Base-by-base conservation (phyloP, 345 rosid species). In the Acer saccharum region DNA sequence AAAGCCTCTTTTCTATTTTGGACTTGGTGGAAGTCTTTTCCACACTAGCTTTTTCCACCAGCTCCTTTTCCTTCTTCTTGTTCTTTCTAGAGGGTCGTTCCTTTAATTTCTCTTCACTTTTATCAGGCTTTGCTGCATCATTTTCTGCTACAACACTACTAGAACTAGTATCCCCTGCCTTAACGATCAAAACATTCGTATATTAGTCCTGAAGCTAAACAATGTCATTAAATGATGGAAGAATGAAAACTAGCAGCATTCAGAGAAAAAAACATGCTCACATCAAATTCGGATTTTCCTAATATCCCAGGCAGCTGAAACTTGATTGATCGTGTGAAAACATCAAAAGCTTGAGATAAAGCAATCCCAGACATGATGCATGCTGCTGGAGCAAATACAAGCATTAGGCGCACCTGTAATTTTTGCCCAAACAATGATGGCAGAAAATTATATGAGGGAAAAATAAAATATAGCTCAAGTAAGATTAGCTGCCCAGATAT, bases 311-410 rank as follows among this genome's bases (percentile, higher is more conserved):
- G 86, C 48, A 94, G 81, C 81, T 94, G 98, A 83, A 92, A 96
- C 88, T 96, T 96, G 80, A 96, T 89, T 79, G 99, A 96, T 63
- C 87, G 78, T 43, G 99, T 94, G 77, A 94, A 88, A 82, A 93
- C 92, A 83, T 88, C 92, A 88, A 96, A 94, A 79, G 99, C 93
- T 86, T 96, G 95, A 76, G 99, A 96, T 58, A 96, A 93, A 74
- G 99, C 97, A 81, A 96, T 96, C 65, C 99, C 99, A 87, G 99
- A 96, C 92, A 89, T 84, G 78, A 96, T 96, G 87, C 99, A 96
- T 71, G 99, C 99, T 58, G 99, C 99, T 74, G 99, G 99, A 84
- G 99, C 99, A 88, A 96, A 83, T 46, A 96, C 99, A 77, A 96
- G 98, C 99, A 96, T 96, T 79, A 96, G 90, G 68, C 99, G 99